Evolutionary conservation across 495 filamentous ascomycete species (phyloP).

Genomic region (Bathelium albidoporum): DNA sequence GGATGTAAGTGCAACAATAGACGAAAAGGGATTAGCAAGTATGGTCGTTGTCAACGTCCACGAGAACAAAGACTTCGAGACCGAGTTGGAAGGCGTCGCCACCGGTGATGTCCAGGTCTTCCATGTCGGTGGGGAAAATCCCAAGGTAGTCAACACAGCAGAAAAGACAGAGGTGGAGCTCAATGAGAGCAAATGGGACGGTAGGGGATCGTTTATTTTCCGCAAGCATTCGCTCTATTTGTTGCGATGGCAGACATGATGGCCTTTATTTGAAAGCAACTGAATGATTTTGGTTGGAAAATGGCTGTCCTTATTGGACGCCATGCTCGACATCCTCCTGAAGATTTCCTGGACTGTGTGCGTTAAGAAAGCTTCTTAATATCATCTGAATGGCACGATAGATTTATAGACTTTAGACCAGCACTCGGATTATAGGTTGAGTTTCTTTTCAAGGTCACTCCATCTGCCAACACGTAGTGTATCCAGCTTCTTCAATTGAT

Average conservation of each 20-base stretch:
- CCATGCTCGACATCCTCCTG: no score
- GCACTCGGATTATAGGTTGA: conserved; percentile 6
- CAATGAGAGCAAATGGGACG: conserved; percentile 51
- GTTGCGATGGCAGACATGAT: conserved; percentile 51
- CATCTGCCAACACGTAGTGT: conserved; percentile 31
- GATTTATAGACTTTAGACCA: not conserved
- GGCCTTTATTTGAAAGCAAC: not conserved
- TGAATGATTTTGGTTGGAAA: no score
- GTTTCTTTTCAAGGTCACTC: conserved; percentile 24
- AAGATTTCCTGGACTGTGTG: no score
- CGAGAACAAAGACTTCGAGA: conserved; percentile 46
- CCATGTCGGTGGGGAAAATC: conserved; percentile 46
- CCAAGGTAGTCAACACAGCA: conserved; percentile 50
- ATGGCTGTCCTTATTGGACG: no score
- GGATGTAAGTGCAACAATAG: conserved; percentile 56
- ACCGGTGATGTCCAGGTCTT: conserved; percentile 42
- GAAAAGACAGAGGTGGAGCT: conserved; percentile 50
- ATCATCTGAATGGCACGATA: not conserved
- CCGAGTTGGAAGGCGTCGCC: conserved; percentile 43
- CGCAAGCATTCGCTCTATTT: conserved; percentile 56
- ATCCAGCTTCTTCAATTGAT: conserved; percentile 27
- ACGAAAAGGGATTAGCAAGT: conserved; percentile 51
- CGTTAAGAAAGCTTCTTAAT: no score
- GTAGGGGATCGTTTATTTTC: conserved; percentile 48
- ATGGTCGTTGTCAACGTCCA: conserved; percentile 61